Evolutionary conservation across 257 asterid genomes (phyloP), one percentile per base, ranked within the genome.

Genomic region (Rehmannia glutinosa): DNA sequence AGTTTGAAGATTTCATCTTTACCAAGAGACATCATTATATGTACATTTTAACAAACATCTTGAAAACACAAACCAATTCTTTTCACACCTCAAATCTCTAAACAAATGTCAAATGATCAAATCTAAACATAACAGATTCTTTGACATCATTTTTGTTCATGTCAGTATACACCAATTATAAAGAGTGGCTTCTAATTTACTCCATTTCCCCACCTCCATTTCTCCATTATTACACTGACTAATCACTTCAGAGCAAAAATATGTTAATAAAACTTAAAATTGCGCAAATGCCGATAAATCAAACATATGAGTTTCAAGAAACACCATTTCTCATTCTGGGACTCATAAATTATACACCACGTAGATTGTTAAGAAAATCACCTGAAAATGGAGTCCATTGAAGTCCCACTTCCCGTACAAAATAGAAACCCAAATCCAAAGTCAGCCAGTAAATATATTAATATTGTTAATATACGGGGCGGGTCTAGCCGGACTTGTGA

Each of bases 371-470:
- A 46, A 57, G 25, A 60, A 60, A 72, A 30, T 68, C 73, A 77
- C 83, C 83, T 69, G 75, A 59, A 74, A 68, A 57, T 38, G 46
- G 13, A 41, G 57, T 72, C 68, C 53, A 54, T 46, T 47, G 11
- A 52, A 70, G 78, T 42, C 62, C 60, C 72, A 25, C 12, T 41
- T 24, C 9, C 50, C 41, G 9, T 4, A n/a, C 36, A 20, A 65
- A 50, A 0, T 13, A 42, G 32, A 46, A 75, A 32, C 63, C 16
- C 27, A 17, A 41, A 32, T n/a, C n/a, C n/a, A n/a, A n/a, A n/a
- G n/a, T n/a, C n/a, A n/a, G n/a, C n/a, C n/a, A n/a, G n/a, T n/a
- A n/a, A n/a, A n/a, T n/a, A n/a, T n/a, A n/a, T n/a, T n/a, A n/a
- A n/a, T n/a, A n/a, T n/a, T n/a, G n/a, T n/a, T n/a, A n/a, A n/a